Conservation (phyloP, 2,329 filamentous ascomycete species). For the Cladosporium sp. region DNA sequence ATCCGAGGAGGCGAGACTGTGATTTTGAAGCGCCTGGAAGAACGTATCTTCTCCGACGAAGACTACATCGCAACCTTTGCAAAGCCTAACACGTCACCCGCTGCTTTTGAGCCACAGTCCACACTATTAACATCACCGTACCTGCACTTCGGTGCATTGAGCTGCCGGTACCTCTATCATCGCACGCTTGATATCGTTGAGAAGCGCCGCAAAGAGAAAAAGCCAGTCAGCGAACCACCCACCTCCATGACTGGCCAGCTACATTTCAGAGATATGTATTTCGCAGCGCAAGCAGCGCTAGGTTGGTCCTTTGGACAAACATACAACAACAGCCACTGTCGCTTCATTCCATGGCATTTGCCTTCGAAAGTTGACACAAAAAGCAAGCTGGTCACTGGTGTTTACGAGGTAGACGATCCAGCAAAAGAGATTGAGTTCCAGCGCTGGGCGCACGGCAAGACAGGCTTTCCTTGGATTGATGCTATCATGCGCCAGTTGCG, state of each 20-base stretch:
- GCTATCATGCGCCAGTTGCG: slow-evolving; percentile 74
- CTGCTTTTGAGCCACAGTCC: slow-evolving; percentile 69
- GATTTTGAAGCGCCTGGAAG: slow-evolving; percentile 57
- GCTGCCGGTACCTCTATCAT: slow-evolving; percentile 73
- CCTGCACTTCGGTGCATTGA: slow-evolving; percentile 72
- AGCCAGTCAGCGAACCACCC: slow-evolving; percentile 55
- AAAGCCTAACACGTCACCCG: slow-evolving; percentile 74
- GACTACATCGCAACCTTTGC: slow-evolving; percentile 72
- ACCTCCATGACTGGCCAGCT: slow-evolving; percentile 72
- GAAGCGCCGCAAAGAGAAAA: slow-evolving; percentile 57
- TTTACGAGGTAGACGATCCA: slow-evolving; percentile 63
- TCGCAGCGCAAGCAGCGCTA: slow-evolving; percentile 70
- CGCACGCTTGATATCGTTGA: slow-evolving; percentile 63
- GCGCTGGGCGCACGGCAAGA: slow-evolving; percentile 68
- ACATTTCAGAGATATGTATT: slow-evolving; percentile 82
- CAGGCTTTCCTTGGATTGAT: slow-evolving; percentile 80
- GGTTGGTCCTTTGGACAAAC: slow-evolving; percentile 66
- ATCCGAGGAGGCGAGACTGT: slow-evolving; percentile 70
- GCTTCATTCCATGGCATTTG: slow-evolving; percentile 80
- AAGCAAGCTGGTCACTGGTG: slow-evolving; percentile 54
- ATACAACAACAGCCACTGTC: slow-evolving; percentile 62
- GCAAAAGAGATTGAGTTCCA: slow-evolving; percentile 66
- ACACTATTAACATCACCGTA: slow-evolving; percentile 74
- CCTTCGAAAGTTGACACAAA: slow-evolving; percentile 59
- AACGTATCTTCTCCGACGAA: slow-evolving; percentile 60